These are phyloP conservation scores for Turritis glabra DNA, from an alignment of 345 rosid genomes.

Conservation along the genomic window DNA sequence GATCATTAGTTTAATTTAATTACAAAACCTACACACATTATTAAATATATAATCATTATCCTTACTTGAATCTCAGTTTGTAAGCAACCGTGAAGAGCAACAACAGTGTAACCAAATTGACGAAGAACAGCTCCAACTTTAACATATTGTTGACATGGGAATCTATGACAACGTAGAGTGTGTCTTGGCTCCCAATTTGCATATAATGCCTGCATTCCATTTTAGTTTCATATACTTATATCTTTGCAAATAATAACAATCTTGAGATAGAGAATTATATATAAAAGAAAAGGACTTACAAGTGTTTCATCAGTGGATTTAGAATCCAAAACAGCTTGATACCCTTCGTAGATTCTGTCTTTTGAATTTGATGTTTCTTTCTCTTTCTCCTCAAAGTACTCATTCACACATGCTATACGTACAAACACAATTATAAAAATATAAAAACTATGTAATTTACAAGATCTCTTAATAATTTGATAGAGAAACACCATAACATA, in stretches of 20 bases:
- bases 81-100: conserved; percentile 83
- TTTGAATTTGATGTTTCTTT: conserved; percentile 43
- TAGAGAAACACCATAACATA: neutral
- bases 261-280: neutral
- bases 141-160: conserved; percentile 79
- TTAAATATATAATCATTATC: neutral
- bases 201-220: conserved; percentile 55
- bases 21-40: neutral
- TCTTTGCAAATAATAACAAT: neutral
- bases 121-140: conserved; percentile 83
- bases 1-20: neutral
- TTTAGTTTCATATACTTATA: neutral
- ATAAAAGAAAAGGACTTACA: conserved; percentile 38
- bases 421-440: neutral
- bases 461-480: neutral
- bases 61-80: conserved; percentile 81
- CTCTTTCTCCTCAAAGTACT: conserved; percentile 55
- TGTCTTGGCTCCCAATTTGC: conserved; percentile 93
- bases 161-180: conserved; percentile 52
- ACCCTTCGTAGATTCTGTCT: conserved; percentile 71
- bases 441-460: neutral
- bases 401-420: conserved; percentile 65
- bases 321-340: conserved; percentile 73
- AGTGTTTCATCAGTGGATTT: conserved; percentile 75
- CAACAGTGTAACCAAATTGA: conserved; percentile 75